These are phyloP conservation scores for Reutealis trisperma DNA, from an alignment of 345 rosid genomes.

Conservation along the genomic window DNA sequence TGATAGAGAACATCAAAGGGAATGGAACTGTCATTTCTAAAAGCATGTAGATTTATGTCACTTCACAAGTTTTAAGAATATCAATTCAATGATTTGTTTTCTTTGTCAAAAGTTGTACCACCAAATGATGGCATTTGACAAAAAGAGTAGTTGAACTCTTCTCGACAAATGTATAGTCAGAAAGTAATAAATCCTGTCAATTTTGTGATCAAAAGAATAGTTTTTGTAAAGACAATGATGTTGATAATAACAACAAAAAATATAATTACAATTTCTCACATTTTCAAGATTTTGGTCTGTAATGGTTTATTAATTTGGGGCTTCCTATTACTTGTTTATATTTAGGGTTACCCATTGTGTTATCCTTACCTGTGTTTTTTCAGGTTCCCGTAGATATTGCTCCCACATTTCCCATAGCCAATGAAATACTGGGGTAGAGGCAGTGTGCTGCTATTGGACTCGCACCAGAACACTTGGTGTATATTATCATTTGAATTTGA, in stretches of 20 bases:
- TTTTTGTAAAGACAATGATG: no score
- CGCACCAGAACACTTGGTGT: neutral
- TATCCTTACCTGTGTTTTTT: conserved; percentile 6
- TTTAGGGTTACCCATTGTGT: neutral
- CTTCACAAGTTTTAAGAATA: neutral
- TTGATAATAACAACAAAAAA: no score
- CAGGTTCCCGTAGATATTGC: conserved; percentile 86
- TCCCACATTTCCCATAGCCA: conserved; percentile 63
- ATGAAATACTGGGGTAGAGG: conserved; percentile 34
- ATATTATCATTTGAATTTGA: neutral
- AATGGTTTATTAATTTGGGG: neutral
- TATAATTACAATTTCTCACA: neutral
- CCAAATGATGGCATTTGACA: neutral
- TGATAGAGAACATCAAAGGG: neutral
- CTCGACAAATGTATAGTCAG: no score
- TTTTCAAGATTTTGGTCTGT: neutral
- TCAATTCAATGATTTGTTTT: neutral
- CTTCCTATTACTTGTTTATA: no score
- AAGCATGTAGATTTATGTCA: neutral
- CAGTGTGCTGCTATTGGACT: neutral
- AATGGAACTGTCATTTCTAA: neutral
- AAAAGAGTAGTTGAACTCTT: neutral
- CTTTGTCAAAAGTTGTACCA: neutral
- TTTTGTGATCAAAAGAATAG: neutral
- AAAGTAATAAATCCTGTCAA: neutral